phyloP scores from a whole-genome alignment of 495 filamentous ascomycete genomes.

The Cladorrhinum samala region DNA sequence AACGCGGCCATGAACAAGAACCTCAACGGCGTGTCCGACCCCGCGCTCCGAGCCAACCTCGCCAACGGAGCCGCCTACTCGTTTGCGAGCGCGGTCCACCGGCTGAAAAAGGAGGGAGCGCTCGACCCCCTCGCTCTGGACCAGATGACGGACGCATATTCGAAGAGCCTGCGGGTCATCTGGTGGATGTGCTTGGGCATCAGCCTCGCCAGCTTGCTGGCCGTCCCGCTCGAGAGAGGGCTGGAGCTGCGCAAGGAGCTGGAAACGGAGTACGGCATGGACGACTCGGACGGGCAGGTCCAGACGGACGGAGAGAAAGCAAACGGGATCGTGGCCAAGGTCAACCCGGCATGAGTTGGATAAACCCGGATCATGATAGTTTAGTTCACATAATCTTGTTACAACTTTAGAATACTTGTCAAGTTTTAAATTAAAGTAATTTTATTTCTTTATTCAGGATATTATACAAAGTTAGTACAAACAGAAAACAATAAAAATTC shows the following conservation, averaged over 20 bases:
- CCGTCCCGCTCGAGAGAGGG: constrained; percentile 23
- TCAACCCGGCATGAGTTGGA: no score
- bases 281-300: no score
- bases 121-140: constrained; percentile 2
- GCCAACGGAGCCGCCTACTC: constrained; percentile 8
- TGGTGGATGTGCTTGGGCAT: constrained; percentile 25
- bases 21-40: constrained; percentile 7
- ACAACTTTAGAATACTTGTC: no score
- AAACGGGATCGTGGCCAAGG: no score
- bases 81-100: constrained; percentile 1
- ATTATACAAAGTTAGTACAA: no score
- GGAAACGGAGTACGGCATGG: constrained; percentile 30
- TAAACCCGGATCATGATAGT: no score
- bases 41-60: not conserved
- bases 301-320: no score
- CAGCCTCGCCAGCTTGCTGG: constrained; percentile 13
- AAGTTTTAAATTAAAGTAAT: no score
- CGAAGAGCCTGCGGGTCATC: constrained; percentile 12
- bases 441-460: no score
- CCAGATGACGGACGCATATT: constrained; percentile 24
- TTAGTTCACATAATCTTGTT: no score
- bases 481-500: no score
- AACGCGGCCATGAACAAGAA: constrained; percentile 9
- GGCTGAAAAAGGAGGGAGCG: not conserved
- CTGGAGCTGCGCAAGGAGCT: constrained; percentile 22